Evolutionary conservation across 2,329 filamentous ascomycete genomes (phyloP), one percentile per base, ranked within the genome.

Genomic region (Fusarium acutatum): DNA sequence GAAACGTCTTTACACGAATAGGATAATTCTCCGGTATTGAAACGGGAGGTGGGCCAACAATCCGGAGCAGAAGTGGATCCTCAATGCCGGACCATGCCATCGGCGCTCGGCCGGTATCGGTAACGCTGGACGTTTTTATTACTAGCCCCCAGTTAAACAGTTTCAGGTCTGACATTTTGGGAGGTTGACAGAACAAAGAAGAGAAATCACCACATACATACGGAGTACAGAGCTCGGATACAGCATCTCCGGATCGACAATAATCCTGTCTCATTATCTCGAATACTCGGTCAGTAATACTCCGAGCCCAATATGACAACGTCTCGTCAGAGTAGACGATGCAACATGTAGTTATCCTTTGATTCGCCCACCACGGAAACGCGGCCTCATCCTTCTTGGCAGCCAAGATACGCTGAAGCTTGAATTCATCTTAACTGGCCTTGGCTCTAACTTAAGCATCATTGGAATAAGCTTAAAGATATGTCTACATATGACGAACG

Each of bases 1-100:
- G 44, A 70, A 68, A 68, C 35, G 46, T 60, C 46, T 49, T 76
- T 65, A 64, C 75, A 77, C 75, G 68, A 77, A 77, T 76, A 37
- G 47, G 40, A 76, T 41, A 73, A 66, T 77, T 77, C 73, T 73
- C 75, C 75, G 73, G 18, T 14, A 37, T 20, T 43, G 62, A 72
- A 73, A 74, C 71, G 54, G 62, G 50, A 47, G 47, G 43, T 64
- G 44, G 30, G 53, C 73, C 63, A 58, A 38, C 28, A 62, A 60
- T 37, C 38, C 57, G 46, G 62, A 43, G n/a, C 26, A 47, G 18
- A 35, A 52, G 66, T 60, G 60, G 61, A 50, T 52, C 20, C 30
- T 37, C 17, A n/a, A 34, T 60, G 35, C 73, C 59, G 50, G 59
- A 38, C 49, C 44, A 43, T 46, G 24, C 58, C n/a, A 47, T 60